Evolutionary conservation across 352 stramenopile species (phyloP).

Genomic region (Pythium brachiatum): DNA sequence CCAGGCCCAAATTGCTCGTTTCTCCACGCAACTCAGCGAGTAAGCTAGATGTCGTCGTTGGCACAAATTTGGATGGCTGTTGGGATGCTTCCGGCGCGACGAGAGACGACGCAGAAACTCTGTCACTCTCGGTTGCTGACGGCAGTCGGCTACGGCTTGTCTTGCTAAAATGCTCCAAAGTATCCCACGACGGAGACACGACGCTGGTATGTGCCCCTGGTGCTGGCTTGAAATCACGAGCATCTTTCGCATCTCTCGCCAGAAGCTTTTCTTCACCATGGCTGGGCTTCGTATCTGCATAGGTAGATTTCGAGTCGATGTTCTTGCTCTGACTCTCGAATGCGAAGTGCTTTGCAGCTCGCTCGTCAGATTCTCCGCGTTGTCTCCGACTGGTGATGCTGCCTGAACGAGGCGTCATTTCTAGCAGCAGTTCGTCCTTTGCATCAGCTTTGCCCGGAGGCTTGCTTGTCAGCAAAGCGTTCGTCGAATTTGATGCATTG

Average conservation of each 20-base stretch:
- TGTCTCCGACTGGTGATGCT: constrained; percentile 20
- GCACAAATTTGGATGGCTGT: constrained; percentile 5
- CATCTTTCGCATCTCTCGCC: not conserved
- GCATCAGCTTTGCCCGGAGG: constrained; percentile 4
- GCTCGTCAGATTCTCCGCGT: constrained; percentile 1
- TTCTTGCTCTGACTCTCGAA: not conserved
- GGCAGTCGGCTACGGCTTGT: constrained; percentile 59
- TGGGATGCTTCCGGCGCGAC: not conserved
- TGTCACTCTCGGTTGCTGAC: constrained; percentile 15
- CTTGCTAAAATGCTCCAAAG: constrained; percentile 80
- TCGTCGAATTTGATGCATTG: constrained; percentile 3
- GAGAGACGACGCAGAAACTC: not conserved
- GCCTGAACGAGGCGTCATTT: not conserved
- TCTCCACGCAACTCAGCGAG: constrained; percentile 18
- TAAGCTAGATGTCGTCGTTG: constrained; percentile 19
- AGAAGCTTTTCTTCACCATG: not conserved
- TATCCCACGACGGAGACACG: constrained; percentile 48
- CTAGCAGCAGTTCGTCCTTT: constrained; percentile 11
- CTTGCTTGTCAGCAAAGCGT: not conserved
- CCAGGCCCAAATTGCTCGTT: not conserved
- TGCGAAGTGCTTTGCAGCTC: not conserved
- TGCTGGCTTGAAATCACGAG: not conserved
- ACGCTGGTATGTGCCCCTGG: not conserved
- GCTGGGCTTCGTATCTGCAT: not conserved
- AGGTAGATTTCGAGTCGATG: not conserved